phyloP scores from a whole-genome alignment of 2,329 filamentous ascomycete genomes.

The Diaporthe amygdali region DNA sequence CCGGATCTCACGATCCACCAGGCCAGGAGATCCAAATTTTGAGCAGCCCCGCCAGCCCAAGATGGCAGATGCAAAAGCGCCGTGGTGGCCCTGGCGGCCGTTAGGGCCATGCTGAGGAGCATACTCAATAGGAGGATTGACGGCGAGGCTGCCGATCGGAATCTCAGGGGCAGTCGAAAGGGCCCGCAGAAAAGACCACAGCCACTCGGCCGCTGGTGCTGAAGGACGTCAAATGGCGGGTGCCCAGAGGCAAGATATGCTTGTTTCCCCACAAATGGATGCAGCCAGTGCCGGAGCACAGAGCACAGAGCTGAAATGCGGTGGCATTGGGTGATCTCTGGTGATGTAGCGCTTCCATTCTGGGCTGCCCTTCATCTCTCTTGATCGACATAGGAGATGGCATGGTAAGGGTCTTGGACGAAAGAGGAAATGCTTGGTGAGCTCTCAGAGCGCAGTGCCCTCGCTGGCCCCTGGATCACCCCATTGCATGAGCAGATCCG shows the following conservation, averaged over 20 bases:
- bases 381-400: conserved; percentile 2
- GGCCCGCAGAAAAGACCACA: background rate
- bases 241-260: conserved; percentile 10
- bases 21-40: conserved; percentile 19
- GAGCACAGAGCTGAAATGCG: background rate
- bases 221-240: background rate
- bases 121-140: conserved; percentile 22
- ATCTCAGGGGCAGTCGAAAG: conserved; percentile 18
- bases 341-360: background rate
- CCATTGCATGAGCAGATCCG: conserved; percentile 2
- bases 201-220: background rate
- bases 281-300: background rate
- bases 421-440: background rate
- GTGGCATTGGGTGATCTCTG: background rate
- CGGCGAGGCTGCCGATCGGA: conserved; percentile 17
- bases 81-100: background rate
- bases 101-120: background rate
- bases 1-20: conserved; percentile 7
- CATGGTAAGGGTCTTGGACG: background rate
- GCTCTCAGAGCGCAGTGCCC: background rate
- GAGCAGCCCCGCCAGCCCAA: background rate
- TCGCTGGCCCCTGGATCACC: conserved; percentile 13
- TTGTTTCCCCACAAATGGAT: conserved; percentile 20
- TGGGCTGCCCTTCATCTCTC: conserved; percentile 8
- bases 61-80: conserved; percentile 2